phyloP scores from a whole-genome alignment of 495 filamentous ascomycete genomes.

The Penicillium turbatum region DNA sequence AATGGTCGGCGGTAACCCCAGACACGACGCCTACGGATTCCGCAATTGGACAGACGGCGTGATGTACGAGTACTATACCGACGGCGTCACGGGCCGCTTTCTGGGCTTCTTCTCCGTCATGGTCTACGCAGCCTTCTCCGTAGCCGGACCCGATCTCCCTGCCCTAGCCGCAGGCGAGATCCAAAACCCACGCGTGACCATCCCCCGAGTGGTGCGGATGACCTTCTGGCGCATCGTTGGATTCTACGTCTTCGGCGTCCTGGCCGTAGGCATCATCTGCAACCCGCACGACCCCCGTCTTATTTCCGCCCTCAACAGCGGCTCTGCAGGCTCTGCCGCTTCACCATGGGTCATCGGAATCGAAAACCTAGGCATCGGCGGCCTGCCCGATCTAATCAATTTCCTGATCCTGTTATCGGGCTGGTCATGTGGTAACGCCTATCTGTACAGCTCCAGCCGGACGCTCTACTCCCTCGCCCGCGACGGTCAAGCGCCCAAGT shows the following conservation, averaged over 20 bases:
- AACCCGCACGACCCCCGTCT: slow-evolving; percentile 48
- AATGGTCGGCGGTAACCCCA: slow-evolving; percentile 61
- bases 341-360: slow-evolving; percentile 58
- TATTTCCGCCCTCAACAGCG: slow-evolving; percentile 45
- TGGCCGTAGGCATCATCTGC: slow-evolving; percentile 51
- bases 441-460: slow-evolving; percentile 69
- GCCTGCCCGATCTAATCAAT: slow-evolving; percentile 70
- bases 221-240: slow-evolving; percentile 81
- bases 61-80: slow-evolving; percentile 32
- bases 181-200: slow-evolving; percentile 65
- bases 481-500: slow-evolving; percentile 59
- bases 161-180: slow-evolving; percentile 81
- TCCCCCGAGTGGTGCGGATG: slow-evolving; percentile 73
- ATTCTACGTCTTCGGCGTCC: slow-evolving; percentile 62
- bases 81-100: slow-evolving; percentile 35
- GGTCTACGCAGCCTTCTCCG: slow-evolving; percentile 44
- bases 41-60: slow-evolving; percentile 55
- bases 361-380: slow-evolving; percentile 54
- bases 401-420: slow-evolving; percentile 63
- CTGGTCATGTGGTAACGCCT: slow-evolving; percentile 68
- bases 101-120: slow-evolving; percentile 42
- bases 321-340: slow-evolving; percentile 37
- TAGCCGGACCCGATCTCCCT: slow-evolving; percentile 61
- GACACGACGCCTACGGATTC: slow-evolving; percentile 62
- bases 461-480: slow-evolving; percentile 72